Evolutionary conservation across 2,329 filamentous ascomycete genomes (phyloP).

Genomic region (Alternaria metachromatica): DNA sequence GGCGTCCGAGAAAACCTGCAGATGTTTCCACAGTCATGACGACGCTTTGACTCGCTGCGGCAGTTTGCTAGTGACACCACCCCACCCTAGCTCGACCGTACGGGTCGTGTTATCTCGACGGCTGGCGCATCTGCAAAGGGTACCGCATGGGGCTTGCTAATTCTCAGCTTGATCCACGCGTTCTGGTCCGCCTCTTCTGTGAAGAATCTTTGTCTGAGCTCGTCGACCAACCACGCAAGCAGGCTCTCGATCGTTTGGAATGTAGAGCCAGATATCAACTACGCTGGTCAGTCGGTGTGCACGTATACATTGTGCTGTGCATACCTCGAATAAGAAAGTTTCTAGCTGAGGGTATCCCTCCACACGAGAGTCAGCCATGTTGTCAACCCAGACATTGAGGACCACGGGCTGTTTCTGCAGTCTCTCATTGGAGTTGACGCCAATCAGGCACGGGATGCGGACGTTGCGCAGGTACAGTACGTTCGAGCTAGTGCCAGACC

Average conservation of each 20-base stretch:
- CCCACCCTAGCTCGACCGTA: conserved; percentile 15
- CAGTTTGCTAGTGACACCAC: not conserved
- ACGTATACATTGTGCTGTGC: conserved; percentile 17
- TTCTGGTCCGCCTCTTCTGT: conserved; percentile 38
- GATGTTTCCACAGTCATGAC: not conserved
- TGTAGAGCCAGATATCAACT: conserved; percentile 52
- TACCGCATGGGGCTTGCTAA: conserved; percentile 78
- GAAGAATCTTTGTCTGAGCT: conserved; percentile 53
- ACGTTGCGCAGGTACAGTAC: conserved; percentile 63
- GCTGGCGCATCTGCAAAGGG: conserved; percentile 73
- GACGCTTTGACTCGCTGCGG: not conserved
- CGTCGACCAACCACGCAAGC: conserved; percentile 44
- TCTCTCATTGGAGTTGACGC: conserved; percentile 76
- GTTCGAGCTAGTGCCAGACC: conserved; percentile 25
- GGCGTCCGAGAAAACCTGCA: conserved; percentile 3
- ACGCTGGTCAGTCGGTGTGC: conserved; percentile 18
- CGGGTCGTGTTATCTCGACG: conserved; percentile 62
- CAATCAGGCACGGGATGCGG: conserved; percentile 71
- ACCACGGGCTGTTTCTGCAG: conserved; percentile 69
- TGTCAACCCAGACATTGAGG: conserved; percentile 68
- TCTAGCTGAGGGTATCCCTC: conserved; percentile 67
- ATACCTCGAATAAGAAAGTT: conserved; percentile 66
- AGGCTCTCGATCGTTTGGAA: conserved; percentile 59
- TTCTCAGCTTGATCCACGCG: conserved; percentile 64
- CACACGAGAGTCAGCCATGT: conserved; percentile 47